Conservation (phyloP, 192 early-diverging fungal species). For the Coemansia aciculifera region DNA sequence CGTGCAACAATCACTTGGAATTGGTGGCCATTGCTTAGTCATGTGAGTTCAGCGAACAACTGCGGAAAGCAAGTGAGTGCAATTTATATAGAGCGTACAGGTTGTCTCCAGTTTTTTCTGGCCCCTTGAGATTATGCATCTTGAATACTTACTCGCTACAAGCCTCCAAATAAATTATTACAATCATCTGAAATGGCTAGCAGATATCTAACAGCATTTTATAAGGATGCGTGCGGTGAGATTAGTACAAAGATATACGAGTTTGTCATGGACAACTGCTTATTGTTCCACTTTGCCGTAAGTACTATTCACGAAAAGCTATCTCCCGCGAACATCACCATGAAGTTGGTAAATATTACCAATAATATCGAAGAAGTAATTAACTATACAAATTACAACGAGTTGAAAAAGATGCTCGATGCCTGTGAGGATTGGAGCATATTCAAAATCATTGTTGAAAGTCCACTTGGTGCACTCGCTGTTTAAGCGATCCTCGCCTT, state of each 20-base stretch:
- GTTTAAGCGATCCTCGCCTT: background rate
- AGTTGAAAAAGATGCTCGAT: background rate
- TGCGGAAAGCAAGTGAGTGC: background rate
- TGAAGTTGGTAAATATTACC: background rate
- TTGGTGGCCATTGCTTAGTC: background rate
- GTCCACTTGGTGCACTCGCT: background rate
- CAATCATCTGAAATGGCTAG: background rate
- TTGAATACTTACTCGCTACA: background rate
- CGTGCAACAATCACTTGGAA: background rate
- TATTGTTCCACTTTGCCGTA: background rate
- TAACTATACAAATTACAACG: background rate
- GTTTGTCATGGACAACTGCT: slow-evolving; percentile 11
- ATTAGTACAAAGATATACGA: slow-evolving; percentile 2
- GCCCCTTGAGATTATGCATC: background rate
- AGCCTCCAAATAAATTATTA: background rate
- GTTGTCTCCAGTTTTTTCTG: background rate
- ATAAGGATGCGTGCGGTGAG: background rate
- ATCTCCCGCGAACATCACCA: background rate
- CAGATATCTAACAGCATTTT: background rate
- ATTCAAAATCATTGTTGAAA: slow-evolving; percentile 8
- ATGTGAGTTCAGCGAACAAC: background rate
- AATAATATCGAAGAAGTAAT: background rate
- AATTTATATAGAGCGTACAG: background rate
- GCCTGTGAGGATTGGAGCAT: slow-evolving; percentile 6
- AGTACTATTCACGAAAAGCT: slow-evolving; percentile 3